Percentiles rank a stretch among this genome's conserved stretches.
Conservation (phyloP, 176 grass and related monocot species). For the Zoysia pacifica region DNA sequence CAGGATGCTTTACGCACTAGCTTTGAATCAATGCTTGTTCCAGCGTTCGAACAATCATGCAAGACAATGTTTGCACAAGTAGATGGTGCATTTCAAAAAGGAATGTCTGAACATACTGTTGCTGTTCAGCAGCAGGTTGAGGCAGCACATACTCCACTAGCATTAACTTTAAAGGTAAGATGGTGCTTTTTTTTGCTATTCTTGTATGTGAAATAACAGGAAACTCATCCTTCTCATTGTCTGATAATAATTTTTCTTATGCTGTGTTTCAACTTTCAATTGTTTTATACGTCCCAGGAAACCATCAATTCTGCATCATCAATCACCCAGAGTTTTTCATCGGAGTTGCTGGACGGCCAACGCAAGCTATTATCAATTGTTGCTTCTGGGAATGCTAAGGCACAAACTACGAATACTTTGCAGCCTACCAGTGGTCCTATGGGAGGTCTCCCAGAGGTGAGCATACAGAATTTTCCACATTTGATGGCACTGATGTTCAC, state of each 20-base stretch:
- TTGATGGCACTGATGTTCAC: not conserved
- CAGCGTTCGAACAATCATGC: slow-evolving; percentile 90
- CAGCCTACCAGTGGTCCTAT: slow-evolving; percentile 76
- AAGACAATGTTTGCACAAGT: slow-evolving; percentile 98
- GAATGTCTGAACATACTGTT: slow-evolving; percentile 85
- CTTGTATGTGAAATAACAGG: slow-evolving; percentile 31
- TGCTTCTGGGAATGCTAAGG: slow-evolving; percentile 68
- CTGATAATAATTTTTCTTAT: not conserved
- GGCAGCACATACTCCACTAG: slow-evolving; percentile 82
- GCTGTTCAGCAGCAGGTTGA: slow-evolving; percentile 89
- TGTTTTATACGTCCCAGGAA: slow-evolving; percentile 49
- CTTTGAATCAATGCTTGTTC: slow-evolving; percentile 81
- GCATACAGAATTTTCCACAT: not conserved
- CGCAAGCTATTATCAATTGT: slow-evolving; percentile 75
- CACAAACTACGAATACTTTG: slow-evolving; percentile 48
- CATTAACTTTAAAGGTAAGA: slow-evolving; percentile 81
- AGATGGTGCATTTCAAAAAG: slow-evolving; percentile 91
- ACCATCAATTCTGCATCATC: slow-evolving; percentile 83
- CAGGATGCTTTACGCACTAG: slow-evolving; percentile 81
- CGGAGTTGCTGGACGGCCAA: slow-evolving; percentile 85
- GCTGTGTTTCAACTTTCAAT: slow-evolving; percentile 10
- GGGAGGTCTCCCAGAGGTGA: slow-evolving; percentile 65
- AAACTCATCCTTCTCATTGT: slow-evolving; percentile 12
- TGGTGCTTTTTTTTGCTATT: not conserved
- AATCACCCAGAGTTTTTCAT: slow-evolving; percentile 76